Evolutionary conservation across 2,329 filamentous ascomycete species (phyloP).

Genomic region (Xylariaceae sp.): DNA sequence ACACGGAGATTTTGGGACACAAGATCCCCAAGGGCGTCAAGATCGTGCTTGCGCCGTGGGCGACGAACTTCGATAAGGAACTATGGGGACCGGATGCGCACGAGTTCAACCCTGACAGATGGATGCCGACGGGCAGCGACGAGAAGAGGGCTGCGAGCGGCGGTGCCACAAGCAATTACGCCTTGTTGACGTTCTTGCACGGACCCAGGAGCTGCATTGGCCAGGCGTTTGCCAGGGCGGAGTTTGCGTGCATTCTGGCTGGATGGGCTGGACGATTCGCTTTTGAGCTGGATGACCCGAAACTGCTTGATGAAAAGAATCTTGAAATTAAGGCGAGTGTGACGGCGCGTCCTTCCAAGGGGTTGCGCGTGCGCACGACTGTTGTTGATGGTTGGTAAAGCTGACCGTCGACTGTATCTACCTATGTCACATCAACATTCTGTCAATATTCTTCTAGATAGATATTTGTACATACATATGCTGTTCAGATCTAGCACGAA

Average conservation of each 20-base stretch:
- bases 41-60: constrained; percentile 59
- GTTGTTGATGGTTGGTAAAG: constrained; percentile 61
- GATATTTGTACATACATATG: no score
- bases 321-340: constrained; percentile 64
- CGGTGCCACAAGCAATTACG: constrained; percentile 70
- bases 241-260: constrained; percentile 80
- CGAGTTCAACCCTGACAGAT: constrained; percentile 74
- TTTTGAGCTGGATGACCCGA: constrained; percentile 51
- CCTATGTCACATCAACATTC: no score
- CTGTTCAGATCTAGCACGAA: no score
- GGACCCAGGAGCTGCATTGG: constrained; percentile 85
- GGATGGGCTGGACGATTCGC: constrained; percentile 71
- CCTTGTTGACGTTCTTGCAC: constrained; percentile 77
- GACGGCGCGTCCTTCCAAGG: constrained; percentile 67
- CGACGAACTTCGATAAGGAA: constrained; percentile 61
- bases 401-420: no score
- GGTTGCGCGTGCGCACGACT: constrained; percentile 63
- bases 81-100: constrained; percentile 74
- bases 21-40: constrained; percentile 59
- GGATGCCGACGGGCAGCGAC: constrained; percentile 45
- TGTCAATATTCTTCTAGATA: no score
- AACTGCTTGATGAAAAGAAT: constrained; percentile 61
- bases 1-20: constrained; percentile 54
- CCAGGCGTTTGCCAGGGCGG: constrained; percentile 70
- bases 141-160: constrained; percentile 53